Evolutionary conservation across 2,329 filamentous ascomycete species (phyloP), one percentile per base, ranked within the genome.

Genomic region (Parascedosporium putredinis): DNA sequence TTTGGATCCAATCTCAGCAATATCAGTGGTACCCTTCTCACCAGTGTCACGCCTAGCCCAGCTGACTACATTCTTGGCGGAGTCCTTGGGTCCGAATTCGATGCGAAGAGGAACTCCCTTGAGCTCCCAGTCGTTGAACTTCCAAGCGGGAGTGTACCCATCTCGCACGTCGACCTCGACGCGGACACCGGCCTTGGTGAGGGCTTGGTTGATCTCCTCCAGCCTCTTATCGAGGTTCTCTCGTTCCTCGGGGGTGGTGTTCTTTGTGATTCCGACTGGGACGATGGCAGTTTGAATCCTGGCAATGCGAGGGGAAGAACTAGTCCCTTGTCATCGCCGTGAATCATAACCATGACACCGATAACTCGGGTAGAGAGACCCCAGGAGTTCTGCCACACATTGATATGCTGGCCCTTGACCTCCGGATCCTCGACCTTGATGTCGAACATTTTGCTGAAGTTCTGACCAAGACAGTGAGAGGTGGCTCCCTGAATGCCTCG

Each of bases 341-440:
- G 93, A 53, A 95, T 89, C 82, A 98, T 93, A 61, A 96, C 87
- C 91, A 97, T 97, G 65, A 97, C 89, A 71, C 93, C 94, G 57
- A 98, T 95, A 51, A 91, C 88, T 64, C 93, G 88, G 50, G 93
- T 98, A 1, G 91, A 97, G 53, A 98, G 79, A 69, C 93, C 93
- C 93, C 93, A 98, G 12, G 89, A 96, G 74, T 98, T 98, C 67
- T 98, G 93, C 90, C 91, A 97, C 51, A 97, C 90, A 62, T 91
- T 73, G 51, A 96, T 72, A 61, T 88, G 83, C 58, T 83, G 77
- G 56, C 86, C 86, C 69, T 87, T 85, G 66, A 93, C 78, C 53
- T 75, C 74, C 22, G 93, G 93, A 62, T 98, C 90, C 67, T 98
- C 91, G 25, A 98, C 88, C 1, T 86, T 95, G 65, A 98, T 97